These are phyloP conservation scores for Letharia lupina DNA, from an alignment of 495 filamentous ascomycete species.

Conservation along the genomic window DNA sequence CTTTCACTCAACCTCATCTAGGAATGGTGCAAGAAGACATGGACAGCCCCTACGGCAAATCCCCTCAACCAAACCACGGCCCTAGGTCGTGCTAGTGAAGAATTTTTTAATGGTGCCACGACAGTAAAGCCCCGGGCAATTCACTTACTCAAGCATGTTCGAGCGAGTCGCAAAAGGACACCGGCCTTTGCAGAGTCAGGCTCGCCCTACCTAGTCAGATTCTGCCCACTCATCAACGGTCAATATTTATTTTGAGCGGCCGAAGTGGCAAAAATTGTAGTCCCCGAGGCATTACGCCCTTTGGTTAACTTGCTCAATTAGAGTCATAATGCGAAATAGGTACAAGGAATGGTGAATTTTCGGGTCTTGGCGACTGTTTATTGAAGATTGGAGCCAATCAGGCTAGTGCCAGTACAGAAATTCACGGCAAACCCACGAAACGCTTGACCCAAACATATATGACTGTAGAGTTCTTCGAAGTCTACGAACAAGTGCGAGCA, in stretches of 20 bases:
- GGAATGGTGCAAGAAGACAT: background rate
- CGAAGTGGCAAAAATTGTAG: background rate
- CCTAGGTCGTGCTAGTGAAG: background rate
- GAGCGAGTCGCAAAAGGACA: background rate
- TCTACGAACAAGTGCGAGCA: background rate
- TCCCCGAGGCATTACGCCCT: background rate
- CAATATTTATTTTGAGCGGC: background rate
- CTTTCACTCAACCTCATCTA: background rate
- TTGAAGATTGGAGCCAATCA: constrained; percentile 13
- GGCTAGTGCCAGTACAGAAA: constrained; percentile 12
- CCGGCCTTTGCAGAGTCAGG: background rate
- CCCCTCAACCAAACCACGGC: background rate
- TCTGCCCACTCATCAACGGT: background rate
- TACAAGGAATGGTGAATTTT: background rate
- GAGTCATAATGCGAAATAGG: background rate
- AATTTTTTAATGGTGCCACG: background rate
- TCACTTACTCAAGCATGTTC: background rate
- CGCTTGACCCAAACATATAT: background rate
- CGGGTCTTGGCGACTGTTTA: constrained; percentile 18
- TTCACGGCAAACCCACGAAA: constrained; percentile 9
- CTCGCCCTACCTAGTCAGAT: background rate
- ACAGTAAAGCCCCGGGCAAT: background rate
- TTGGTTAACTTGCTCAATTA: background rate
- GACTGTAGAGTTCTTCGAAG: background rate
- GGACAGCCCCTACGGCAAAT: background rate